Base-by-base conservation (phyloP, 371 early-diverging fungal species). In the Mucor piriformis region DNA sequence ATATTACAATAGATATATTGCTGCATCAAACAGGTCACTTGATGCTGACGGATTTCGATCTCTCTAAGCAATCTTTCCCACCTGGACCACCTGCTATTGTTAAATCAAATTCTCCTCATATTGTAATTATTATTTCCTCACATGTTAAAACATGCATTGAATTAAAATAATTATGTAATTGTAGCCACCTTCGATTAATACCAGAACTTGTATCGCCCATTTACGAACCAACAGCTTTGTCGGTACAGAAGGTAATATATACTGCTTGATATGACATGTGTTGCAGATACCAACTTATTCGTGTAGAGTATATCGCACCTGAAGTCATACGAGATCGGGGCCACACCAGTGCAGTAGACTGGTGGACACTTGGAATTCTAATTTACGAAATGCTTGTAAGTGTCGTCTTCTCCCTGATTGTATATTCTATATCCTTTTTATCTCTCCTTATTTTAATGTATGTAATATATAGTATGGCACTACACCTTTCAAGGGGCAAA, bases 291-390 rank as follows among this genome's bases (percentile, higher is more conserved):
- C n/a, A n/a, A n/a, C n/a, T n/a, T n/a, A n/a, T n/a, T n/a, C n/a
- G 1, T 37, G 35, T 60, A 85, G 97, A 96, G 70, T 95, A 95
- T 70, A 91, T 98, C 78, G 96, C 98, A 7, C 98, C 99, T 20
- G 98, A 97, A 77, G 90, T 93, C 10, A 89, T 93, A 67, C 84
- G 86, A 46, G 95, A 95, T 32, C 75, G 83, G 54, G 98, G 98
- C 5, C 97, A 99, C 75, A 92, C 98, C 24, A 88, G 87, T 64
- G 85, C 90, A 1, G 97, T 96, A 6, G 99, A 99, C 77, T 97
- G 99, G 94, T 99, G 99, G 99, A 95, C 98, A 13, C 71, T 99
- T 40, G 99, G 99, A 13, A 95, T 99, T 24, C 79, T 99, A 33
- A 83, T 99, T 3, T 99, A 92, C 69, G 98, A 98, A 75, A 95